Percentiles rank a stretch among this genome's conserved stretches.
Conservation (phyloP, 2,329 filamentous ascomycete genomes). For the Claviceps africana region DNA sequence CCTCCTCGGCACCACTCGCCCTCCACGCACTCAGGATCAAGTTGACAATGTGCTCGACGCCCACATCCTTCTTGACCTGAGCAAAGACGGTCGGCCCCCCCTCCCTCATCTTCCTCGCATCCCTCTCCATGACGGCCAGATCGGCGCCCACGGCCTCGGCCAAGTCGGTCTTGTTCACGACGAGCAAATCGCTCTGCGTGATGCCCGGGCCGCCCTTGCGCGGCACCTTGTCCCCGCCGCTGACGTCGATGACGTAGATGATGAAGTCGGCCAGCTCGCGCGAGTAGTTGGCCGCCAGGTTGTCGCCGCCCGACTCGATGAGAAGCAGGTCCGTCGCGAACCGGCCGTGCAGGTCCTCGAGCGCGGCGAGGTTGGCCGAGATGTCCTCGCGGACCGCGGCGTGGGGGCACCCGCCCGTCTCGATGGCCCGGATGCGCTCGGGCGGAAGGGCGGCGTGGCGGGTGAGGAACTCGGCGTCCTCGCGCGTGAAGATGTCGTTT, state of each 20-base stretch:
- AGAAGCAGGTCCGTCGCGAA: constrained; percentile 74
- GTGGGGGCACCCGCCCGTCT: constrained; percentile 94
- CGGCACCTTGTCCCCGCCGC: constrained; percentile 91
- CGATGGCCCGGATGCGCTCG: constrained; percentile 80
- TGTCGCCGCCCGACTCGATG: constrained; percentile 93
- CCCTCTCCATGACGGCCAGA: constrained; percentile 82
- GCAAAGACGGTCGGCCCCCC: constrained; percentile 92
- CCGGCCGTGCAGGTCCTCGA: constrained; percentile 73
- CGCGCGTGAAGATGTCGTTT: constrained; percentile 97
- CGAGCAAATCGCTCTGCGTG: constrained; percentile 82
- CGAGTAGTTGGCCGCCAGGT: constrained; percentile 91
- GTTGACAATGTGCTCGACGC: constrained; percentile 73
- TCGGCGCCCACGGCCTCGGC: constrained; percentile 85
- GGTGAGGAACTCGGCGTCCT: constrained; percentile 96
- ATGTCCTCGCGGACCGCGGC: constrained; percentile 97
- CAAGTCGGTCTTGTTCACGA: constrained; percentile 96
- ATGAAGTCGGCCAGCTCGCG: constrained; percentile 94
- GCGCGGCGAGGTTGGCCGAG: constrained; percentile 76
- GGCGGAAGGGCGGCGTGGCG: constrained; percentile 71
- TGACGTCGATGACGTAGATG: constrained; percentile 96
- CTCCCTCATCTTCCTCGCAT: constrained; percentile 87
- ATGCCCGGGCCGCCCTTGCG: constrained; percentile 93
- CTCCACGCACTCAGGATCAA: constrained; percentile 88
- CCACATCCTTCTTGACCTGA: constrained; percentile 86
- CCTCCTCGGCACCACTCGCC: constrained; percentile 64